A percentile compares a stretch with the other conserved stretches of the same genome.
These are phyloP conservation scores for Candida peoriensis DNA, from an alignment of 805 yeast genomes.

Conservation along the genomic window DNA sequence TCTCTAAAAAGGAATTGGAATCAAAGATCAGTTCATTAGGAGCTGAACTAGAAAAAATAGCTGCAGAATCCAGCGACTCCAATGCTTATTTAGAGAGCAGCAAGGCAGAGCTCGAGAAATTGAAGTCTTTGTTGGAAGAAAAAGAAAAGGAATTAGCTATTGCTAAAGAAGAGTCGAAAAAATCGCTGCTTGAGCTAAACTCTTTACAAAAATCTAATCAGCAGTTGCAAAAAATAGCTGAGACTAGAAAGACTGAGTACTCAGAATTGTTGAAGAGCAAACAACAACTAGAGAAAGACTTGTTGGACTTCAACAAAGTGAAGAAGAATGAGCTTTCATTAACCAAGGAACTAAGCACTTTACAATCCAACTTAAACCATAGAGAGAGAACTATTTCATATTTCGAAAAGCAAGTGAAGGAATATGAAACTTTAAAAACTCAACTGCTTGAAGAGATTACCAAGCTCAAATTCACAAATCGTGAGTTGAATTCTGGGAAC, in stretches of 20 bases:
- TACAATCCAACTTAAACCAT: constrained; percentile 20
- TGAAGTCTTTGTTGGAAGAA: not conserved
- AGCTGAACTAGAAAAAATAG: not conserved
- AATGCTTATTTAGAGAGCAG: not conserved
- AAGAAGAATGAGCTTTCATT: constrained; percentile 20
- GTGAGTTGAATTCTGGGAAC: constrained; percentile 24
- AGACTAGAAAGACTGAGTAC: constrained; percentile 17
- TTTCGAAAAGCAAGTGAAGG: constrained; percentile 37
- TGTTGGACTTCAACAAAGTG: constrained; percentile 14
- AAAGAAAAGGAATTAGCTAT: not conserved
- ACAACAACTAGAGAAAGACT: constrained; percentile 12
- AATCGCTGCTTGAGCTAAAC: constrained; percentile 1
- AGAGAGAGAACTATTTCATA: constrained; percentile 34
- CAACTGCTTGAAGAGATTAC: constrained; percentile 20
- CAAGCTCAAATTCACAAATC: constrained; percentile 20
- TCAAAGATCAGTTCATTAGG: no score
- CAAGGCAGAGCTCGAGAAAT: not conserved
- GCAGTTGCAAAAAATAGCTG: constrained; percentile 15
- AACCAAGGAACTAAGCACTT: constrained; percentile 16
- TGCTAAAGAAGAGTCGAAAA: constrained; percentile 1
- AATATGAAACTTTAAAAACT: constrained; percentile 25
- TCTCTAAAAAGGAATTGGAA: constrained; percentile 14
- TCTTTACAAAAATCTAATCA: constrained; percentile 16
- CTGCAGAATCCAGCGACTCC: constrained; percentile 5
- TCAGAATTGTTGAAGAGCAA: constrained; percentile 21